Evolutionary conservation across 192 early-diverging fungal species (phyloP), one percentile per base, ranked within the genome.

Genomic region (Rhizophlyctis rosea): DNA sequence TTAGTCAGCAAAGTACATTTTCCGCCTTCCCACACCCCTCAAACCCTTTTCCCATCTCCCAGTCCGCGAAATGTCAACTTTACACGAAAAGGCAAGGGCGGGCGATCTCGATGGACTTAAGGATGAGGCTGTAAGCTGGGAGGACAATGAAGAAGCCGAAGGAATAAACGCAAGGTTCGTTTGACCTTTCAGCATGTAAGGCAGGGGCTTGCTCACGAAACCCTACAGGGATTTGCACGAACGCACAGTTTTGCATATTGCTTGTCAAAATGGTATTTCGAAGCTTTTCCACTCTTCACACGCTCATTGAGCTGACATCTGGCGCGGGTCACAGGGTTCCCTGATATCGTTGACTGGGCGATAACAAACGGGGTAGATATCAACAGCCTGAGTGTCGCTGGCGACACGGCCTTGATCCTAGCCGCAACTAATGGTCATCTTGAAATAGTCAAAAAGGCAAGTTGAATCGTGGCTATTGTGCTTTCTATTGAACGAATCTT

Each of bases 371-470:
- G 54, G 7, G 56, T 63, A 14, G 60, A 75, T 39, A n/a, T 74
- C 16, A 59, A 79, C 54, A 65, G 68, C 9, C 48, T 57, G 23
- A 83, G 77, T 59, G 62, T 76, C 34, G 62, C 62, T 16, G 81
- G 81, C 25, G 81, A 83, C 57, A 82, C 81, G 35, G 54, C 81
- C n/a, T 55, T 83, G 29, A 82, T 82, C 24, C 27, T 82, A 18
- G 71, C 79, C 4, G 54, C 63, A 9, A 21, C 61, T 11, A 24
- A 57, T 2, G 72, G 75, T 0, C 3, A 47, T n/a, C 18, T 77
- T 53, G 64, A 72, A 9, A 54, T 75, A 9, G 68, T 81, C 1
- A 66, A 71, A 47, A 51, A 55, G 69, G 76, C 81, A 33, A 18
- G 25, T 62, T 50, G 59, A n/a, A n/a, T n/a, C n/a, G n/a, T n/a